A percentile compares a stretch with the other conserved stretches of the same genome.
Conservation (phyloP, 129 eudicot species). For the Flaveria sonorensis region DNA sequence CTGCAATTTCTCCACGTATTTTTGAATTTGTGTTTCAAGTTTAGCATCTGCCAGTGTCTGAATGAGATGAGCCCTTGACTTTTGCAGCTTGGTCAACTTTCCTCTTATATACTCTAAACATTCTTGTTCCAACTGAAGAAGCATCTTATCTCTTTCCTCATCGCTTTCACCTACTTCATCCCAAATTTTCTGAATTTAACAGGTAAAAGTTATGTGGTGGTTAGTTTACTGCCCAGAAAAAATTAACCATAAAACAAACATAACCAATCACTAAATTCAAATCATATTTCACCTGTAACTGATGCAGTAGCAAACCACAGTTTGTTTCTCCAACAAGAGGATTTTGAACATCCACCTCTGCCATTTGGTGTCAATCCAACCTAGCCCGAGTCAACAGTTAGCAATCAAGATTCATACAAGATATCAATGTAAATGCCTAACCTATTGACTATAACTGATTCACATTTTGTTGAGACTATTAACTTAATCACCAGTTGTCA, state of each 20-base stretch:
- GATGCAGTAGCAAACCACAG: constrained; percentile 72
- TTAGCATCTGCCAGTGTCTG: constrained; percentile 79
- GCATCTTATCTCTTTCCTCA: constrained; percentile 91
- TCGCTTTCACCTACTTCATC: constrained; percentile 97
- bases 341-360: constrained; percentile 60
- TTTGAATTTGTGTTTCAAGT: constrained; percentile 77
- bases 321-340: constrained; percentile 61
- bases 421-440: neutral
- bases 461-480: constrained; percentile 3
- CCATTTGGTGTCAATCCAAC: constrained; percentile 53
- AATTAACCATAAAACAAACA: neutral
- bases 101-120: constrained; percentile 93
- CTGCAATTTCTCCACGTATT: constrained; percentile 80
- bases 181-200: constrained; percentile 82
- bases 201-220: neutral
- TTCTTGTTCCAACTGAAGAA: constrained; percentile 91
- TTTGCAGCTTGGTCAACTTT: constrained; percentile 88
- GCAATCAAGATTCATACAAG: constrained; percentile 13
- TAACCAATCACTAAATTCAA: constrained; percentile 3
- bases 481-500: neutral
- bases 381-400: constrained; percentile 29
- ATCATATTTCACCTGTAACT: constrained; percentile 63
- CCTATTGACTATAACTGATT: constrained; percentile 6
- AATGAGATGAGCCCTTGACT: constrained; percentile 81
- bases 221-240: neutral